phyloP scores from a whole-genome alignment of 208 protist genomes.

The Trypanosoma grayi region DNA sequence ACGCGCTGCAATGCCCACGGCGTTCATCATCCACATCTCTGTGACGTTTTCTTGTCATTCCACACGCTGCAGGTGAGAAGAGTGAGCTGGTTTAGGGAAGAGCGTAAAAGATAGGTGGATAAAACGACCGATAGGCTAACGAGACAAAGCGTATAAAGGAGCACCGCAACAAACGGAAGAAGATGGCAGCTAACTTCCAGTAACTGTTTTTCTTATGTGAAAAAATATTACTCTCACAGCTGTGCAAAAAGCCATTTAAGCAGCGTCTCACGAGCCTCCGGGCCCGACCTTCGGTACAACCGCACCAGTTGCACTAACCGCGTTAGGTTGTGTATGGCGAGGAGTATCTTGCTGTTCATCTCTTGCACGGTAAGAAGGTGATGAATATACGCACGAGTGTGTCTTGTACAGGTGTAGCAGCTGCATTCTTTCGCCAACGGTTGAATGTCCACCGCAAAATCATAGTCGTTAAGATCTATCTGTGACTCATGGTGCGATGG shows the following conservation, averaged over 20 bases:
- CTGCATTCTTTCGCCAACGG: conserved; percentile 48
- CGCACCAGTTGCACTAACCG: conserved; percentile 41
- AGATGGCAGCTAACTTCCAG: no score
- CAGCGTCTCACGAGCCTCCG: conserved; percentile 26
- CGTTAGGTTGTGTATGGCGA: conserved; percentile 79
- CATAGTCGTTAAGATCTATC: conserved; percentile 76
- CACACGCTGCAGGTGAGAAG: no score
- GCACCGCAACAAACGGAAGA: no score
- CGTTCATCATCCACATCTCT: not conserved
- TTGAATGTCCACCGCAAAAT: conserved; percentile 56
- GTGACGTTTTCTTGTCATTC: conserved; percentile 9
- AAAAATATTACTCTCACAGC: conserved; percentile 22
- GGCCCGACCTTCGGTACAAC: conserved; percentile 14
- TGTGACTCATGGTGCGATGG: conserved; percentile 23
- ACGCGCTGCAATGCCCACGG: not conserved
- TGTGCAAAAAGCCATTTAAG: conserved; percentile 27
- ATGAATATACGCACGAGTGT: conserved; percentile 82
- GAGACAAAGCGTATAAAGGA: no score
- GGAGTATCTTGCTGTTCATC: conserved; percentile 85
- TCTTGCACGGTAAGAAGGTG: conserved; percentile 88
- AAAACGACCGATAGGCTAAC: no score
- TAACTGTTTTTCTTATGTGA: conserved; percentile 1
- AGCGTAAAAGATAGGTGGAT: no score
- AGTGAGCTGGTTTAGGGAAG: no score
- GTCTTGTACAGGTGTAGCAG: conserved; percentile 78